Evolutionary conservation across 2,329 filamentous ascomycete genomes (phyloP).

Genomic region (Beauveria varroae): DNA sequence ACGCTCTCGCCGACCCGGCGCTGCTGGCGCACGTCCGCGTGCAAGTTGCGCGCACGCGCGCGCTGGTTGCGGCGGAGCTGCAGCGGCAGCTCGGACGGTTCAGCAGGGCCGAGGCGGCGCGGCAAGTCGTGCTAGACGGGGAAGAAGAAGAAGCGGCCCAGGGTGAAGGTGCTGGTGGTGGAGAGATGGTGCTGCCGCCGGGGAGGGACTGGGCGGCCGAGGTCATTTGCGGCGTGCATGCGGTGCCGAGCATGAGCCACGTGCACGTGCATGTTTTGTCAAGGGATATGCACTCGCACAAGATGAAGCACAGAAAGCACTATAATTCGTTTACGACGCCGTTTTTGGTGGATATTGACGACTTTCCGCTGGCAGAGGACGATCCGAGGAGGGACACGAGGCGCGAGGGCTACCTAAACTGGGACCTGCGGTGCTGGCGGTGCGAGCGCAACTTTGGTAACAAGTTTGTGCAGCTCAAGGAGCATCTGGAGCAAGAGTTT

Average conservation of each 20-base stretch:
- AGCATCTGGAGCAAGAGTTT: slow-evolving; percentile 69
- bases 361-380: slow-evolving; percentile 65
- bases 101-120: slow-evolving; percentile 55
- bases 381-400: slow-evolving; percentile 55
- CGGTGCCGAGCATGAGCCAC: slow-evolving; percentile 85
- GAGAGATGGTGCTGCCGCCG: slow-evolving; percentile 40
- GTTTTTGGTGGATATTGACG: slow-evolving; percentile 72
- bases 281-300: slow-evolving; percentile 65
- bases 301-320: slow-evolving; percentile 73
- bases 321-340: slow-evolving; percentile 86
- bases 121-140: slow-evolving; percentile 60
- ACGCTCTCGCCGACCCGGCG: slow-evolving; percentile 60
- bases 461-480: slow-evolving; percentile 65
- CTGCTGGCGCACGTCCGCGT: slow-evolving; percentile 59
- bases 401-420: slow-evolving; percentile 51
- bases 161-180: slow-evolving; percentile 4
- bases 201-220: slow-evolving; percentile 75
- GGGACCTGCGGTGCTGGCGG: slow-evolving; percentile 74
- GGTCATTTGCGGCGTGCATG: slow-evolving; percentile 73
- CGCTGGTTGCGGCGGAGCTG: slow-evolving; percentile 67
- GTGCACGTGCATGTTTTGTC: slow-evolving; percentile 85
- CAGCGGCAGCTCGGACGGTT: slow-evolving; percentile 56
- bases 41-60: slow-evolving; percentile 54
- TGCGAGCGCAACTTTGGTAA: slow-evolving; percentile 70
- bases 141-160: slow-evolving; percentile 32